Evolutionary conservation across 2,329 filamentous ascomycete species (phyloP), one percentile per base, ranked within the genome.

Genomic region (Colletotrichum sp.): DNA sequence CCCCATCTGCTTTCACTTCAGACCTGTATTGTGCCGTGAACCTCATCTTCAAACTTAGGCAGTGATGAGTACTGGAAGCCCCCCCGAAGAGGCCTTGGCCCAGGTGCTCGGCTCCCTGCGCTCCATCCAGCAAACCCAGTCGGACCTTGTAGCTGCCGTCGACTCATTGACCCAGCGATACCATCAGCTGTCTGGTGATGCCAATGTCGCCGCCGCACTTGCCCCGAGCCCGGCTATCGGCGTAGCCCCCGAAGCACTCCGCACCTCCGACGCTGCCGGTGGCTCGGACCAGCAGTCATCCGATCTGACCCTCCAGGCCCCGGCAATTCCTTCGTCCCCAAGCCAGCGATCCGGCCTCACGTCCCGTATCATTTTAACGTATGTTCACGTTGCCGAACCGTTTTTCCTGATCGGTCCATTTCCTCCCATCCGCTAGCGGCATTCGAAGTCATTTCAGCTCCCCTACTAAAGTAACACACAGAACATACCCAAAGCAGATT

Each of bases 401-500:
- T 52, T 49, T 9, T 21, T 12, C 44, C n/a, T 52, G 44, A 52
- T 52, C n/a, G 12, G 44, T 12, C n/a, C n/a, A 55, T 49, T 65
- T 49, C 44, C 30, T 28, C 32, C 16, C 24, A 39, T 8, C 24
- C 32, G 26, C 15, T 21, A 15, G 21, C 24, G 13, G 34, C 62
- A 63, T 34, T 34, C 21, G 13, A 24, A 34, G 13, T 44, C 34
- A 24, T 44, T 10, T n/a, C 32, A 44, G 75, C 69, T 69, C 71
- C 59, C 72, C 39, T 28, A 16, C 32, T 60, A 28, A 66, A 26
- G 8, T 26, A 18, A 36, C 69, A 67, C 15, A 26, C 55, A 92
- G 90, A 67, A 98, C 96, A 8, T 98, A 99, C 85, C 96, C 96
- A 32, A 96, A 95, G 80, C 96, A 98, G 86, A 95, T 95, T 79